These are phyloP conservation scores for Obba rivulosa DNA, from an alignment of 768 basidiomycete species.

Conservation along the genomic window DNA sequence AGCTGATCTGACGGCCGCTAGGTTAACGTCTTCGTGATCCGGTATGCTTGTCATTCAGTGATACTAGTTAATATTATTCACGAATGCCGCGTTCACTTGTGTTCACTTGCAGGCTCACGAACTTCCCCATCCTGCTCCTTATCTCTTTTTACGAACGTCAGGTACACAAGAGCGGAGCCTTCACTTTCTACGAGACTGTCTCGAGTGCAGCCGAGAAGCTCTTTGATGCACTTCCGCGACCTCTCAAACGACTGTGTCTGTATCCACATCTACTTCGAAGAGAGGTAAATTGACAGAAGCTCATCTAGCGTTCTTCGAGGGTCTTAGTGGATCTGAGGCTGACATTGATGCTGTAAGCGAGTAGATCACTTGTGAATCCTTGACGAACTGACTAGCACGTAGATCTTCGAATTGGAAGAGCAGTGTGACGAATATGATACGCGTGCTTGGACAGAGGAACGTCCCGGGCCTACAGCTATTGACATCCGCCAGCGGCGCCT, in stretches of 20 bases:
- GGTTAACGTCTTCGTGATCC: conserved; percentile 87
- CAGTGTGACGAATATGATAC: conserved; percentile 50
- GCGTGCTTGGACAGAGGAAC: conserved; percentile 30
- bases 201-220: conserved; percentile 60
- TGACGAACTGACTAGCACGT: no score
- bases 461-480: conserved; percentile 17
- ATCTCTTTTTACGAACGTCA: conserved; percentile 88
- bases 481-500: conserved; percentile 24
- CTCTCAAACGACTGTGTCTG: conserved; percentile 69
- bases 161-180: conserved; percentile 59
- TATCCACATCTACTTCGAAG: conserved; percentile 3
- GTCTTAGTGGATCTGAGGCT: conserved; percentile 61
- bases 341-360: conserved; percentile 69
- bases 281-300: background rate
- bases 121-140: conserved; percentile 74
- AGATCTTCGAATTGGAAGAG: conserved; percentile 81
- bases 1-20: conserved; percentile 25
- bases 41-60: conserved; percentile 32
- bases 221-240: conserved; percentile 72
- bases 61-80: background rate
- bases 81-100: background rate
- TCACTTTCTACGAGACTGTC: conserved; percentile 70
- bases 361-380: no score
- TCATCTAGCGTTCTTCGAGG: conserved; percentile 70
- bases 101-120: conserved; percentile 56